These are phyloP conservation scores for Orbilia brochopaga DNA, from an alignment of 2,329 filamentous ascomycete species.

Conservation along the genomic window DNA sequence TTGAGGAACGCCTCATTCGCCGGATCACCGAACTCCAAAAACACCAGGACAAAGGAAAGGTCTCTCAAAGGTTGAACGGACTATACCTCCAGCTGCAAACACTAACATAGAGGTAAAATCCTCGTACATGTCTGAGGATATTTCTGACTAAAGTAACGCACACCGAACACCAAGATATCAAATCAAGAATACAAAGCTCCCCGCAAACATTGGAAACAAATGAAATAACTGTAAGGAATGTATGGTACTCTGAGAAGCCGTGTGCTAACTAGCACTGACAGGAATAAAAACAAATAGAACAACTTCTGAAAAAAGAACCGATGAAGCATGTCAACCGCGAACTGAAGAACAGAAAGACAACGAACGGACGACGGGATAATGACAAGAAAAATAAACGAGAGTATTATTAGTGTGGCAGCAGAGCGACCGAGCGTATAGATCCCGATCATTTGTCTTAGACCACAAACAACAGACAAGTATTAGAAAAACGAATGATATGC, in stretches of 20 bases:
- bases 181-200: neutral
- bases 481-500: too few species aligned
- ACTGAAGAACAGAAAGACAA: constrained; percentile 14
- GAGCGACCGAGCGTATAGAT: constrained; percentile 4
- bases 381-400: neutral
- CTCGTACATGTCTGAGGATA: neutral
- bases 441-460: too few species aligned
- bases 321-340: constrained; percentile 8
- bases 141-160: too few species aligned
- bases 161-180: constrained; percentile 1
- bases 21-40: neutral
- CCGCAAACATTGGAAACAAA: constrained; percentile 23
- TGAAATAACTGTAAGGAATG: constrained; percentile 39
- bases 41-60: neutral
- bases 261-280: constrained; percentile 4
- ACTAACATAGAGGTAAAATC: neutral
- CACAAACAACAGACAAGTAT: too few species aligned
- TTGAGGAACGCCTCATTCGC: constrained; percentile 42
- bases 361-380: constrained; percentile 22
- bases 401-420: constrained; percentile 24
- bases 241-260: neutral
- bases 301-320: constrained; percentile 8
- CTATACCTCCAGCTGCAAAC: constrained; percentile 1
- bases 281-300: constrained; percentile 1
- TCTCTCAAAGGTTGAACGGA: neutral